phyloP scores from a whole-genome alignment of 1,139 yeast species.

The Arxiozyma heterogenica region DNA sequence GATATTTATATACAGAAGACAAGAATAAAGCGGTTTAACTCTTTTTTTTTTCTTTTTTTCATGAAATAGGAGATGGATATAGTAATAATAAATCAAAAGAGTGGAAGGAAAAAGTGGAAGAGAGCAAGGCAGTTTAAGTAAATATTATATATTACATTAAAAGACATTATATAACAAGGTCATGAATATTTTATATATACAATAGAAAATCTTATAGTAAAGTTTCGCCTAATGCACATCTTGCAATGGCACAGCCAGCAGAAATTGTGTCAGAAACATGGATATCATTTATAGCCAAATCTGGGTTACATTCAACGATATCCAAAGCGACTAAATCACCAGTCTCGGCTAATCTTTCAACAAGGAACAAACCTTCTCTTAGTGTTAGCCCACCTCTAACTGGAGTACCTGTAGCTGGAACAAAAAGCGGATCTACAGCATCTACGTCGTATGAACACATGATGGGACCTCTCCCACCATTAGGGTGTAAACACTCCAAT shows the following conservation, averaged over 20 bases:
- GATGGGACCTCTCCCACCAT: slow-evolving; percentile 60
- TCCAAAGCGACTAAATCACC: slow-evolving; percentile 83
- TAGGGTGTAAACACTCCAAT: slow-evolving; percentile 65
- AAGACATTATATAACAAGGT: not conserved
- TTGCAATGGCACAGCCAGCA: slow-evolving; percentile 83
- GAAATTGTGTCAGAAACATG: slow-evolving; percentile 79
- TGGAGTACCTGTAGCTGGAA: slow-evolving; percentile 97
- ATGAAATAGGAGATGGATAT: not conserved
- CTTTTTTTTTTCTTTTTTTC: too few species aligned
- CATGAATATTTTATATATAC: too few species aligned
- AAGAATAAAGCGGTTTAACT: too few species aligned
- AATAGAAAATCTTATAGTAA: slow-evolving; percentile 40
- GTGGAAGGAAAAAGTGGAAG: not conserved
- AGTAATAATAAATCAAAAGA: not conserved
- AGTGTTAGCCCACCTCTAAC: slow-evolving; percentile 93
- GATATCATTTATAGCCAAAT: slow-evolving; percentile 66
- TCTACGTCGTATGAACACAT: slow-evolving; percentile 94
- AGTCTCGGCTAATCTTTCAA: slow-evolving; percentile 84
- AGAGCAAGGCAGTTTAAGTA: not conserved
- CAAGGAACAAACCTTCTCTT: slow-evolving; percentile 87
- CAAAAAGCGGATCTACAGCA: slow-evolving; percentile 88
- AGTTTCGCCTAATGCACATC: slow-evolving; percentile 93
- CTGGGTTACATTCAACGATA: slow-evolving; percentile 90
- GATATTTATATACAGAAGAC: not conserved
- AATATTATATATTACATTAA: too few species aligned